Evolutionary conservation across 202 grass and related monocot species (phyloP), one percentile per base, ranked within the genome.

Genomic region (Carex arenaria): DNA sequence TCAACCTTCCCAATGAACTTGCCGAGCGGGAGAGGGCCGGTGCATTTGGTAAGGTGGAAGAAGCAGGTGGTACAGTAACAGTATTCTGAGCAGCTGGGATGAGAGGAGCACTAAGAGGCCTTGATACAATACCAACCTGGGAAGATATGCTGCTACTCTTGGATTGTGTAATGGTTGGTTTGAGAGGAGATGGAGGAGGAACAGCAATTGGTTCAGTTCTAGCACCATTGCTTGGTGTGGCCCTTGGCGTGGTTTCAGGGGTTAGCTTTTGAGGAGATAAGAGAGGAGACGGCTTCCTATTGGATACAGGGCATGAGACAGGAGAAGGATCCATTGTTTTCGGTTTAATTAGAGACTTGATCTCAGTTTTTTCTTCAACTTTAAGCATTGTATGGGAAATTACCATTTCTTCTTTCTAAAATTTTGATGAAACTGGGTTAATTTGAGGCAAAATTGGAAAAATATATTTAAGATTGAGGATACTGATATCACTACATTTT

Each of bases 51-150:
- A 85, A 57, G 53, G 84, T 86, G 79, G 85, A 85, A 89, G 80
- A 57, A 47, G 83, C 73, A 36, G 51, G 63, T 28, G 63, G 64
- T 69, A 40, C 80, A 82, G 85, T 64, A 69, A 88, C 45, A 55
- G 51, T 85, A 87, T 75, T 82, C 77, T 87, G 90, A 55, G 72
- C 86, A 81, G 83, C 88, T 49, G 94, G 92, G 47, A 85, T 89
- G 82, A 90, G 85, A 49, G 94, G 94, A 34, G 94, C 90, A 89
- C 86, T 97, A 71, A 88, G 87, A 57, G 94, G 90, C 81, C 90
- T 94, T 71, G 91, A 87, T 78, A 79, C 82, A 40, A 84, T 42
- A 84, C 64, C 72, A n/a, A 73, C 87, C 62, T 93, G 89, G 34
- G 84, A 71, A 55, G 84, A 32, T 68, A 72, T 54, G 61, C 77